phyloP scores from a whole-genome alignment of 2,329 filamentous ascomycete genomes.

The Cercospora canescens region DNA sequence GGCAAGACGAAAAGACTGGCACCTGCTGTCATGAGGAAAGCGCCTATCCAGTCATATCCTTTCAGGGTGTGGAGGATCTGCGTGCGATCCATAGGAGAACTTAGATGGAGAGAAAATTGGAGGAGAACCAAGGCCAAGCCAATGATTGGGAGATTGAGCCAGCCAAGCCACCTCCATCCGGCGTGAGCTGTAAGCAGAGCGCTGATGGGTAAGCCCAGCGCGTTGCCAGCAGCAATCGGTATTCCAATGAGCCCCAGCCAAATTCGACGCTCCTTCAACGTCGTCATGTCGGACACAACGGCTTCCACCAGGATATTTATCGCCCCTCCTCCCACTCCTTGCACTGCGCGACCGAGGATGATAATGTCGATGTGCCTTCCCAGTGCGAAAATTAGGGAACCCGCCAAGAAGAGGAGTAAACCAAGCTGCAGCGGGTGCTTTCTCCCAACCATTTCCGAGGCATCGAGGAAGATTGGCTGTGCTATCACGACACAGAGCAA shows the following conservation, averaged over 20 bases:
- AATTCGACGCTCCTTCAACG: conserved; percentile 4
- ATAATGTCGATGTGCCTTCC: neutral
- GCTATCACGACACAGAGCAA: neutral
- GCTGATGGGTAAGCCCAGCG: neutral
- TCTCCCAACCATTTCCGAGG: neutral
- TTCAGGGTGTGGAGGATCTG: neutral
- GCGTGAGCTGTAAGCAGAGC: neutral
- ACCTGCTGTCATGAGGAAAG: neutral
- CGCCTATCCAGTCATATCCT: neutral
- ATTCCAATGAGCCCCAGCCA: conserved; percentile 4
- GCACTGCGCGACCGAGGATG: no score
- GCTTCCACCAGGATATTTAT: conserved; percentile 3
- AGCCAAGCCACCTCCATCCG: conserved; percentile 4
- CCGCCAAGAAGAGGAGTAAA: neutral
- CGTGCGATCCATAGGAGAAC: neutral
- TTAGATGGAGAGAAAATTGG: neutral
- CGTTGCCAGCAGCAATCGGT: neutral
- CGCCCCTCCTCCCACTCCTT: conserved; percentile 5
- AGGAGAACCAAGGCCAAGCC: neutral
- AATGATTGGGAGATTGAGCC: conserved; percentile 6
- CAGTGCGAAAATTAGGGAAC: conserved; percentile 1
- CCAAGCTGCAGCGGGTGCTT: neutral
- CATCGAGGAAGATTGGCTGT: neutral
- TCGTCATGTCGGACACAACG: conserved; percentile 10
- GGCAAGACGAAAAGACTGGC: neutral